phyloP scores from a whole-genome alignment of 139 green algal genomes.

The Coelastrella sp. region DNA sequence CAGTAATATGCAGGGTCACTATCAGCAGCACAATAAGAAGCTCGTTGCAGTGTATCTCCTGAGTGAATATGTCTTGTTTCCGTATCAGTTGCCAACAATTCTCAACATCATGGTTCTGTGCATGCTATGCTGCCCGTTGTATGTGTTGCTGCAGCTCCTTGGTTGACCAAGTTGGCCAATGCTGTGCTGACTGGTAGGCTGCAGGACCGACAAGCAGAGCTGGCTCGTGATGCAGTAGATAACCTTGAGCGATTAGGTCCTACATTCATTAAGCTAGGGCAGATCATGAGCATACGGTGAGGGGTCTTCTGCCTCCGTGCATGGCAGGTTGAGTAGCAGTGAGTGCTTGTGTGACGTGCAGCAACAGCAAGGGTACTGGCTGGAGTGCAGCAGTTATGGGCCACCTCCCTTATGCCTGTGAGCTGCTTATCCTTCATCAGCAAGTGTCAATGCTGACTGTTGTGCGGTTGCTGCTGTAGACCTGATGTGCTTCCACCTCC shows the following conservation, averaged over 20 bases:
- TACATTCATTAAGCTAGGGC: slow-evolving; percentile 95
- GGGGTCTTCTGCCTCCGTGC: background rate
- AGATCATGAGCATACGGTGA: slow-evolving; percentile 81
- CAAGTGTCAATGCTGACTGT: background rate
- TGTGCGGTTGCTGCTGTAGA: background rate
- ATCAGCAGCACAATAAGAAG: too few species aligned
- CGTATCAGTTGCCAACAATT: too few species aligned
- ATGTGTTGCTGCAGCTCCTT: slow-evolving; percentile 55
- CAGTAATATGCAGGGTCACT: too few species aligned
- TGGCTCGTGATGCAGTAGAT: slow-evolving; percentile 77
- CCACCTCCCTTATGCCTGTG: too few species aligned
- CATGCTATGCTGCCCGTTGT: background rate
- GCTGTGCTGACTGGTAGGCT: slow-evolving; percentile 70
- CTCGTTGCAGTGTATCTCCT: too few species aligned
- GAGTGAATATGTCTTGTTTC: too few species aligned
- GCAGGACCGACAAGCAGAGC: slow-evolving; percentile 58
- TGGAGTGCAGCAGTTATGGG: too few species aligned
- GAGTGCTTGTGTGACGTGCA: too few species aligned
- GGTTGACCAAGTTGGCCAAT: slow-evolving; percentile 82
- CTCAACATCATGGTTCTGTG: too few species aligned
- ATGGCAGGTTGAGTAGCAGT: too few species aligned
- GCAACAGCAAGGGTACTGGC: too few species aligned
- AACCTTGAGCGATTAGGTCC: slow-evolving; percentile 89
- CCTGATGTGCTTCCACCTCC: slow-evolving; percentile 80
- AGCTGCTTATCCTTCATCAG: too few species aligned